These are phyloP conservation scores for Cetradonia linearis DNA, from an alignment of 495 filamentous ascomycete species.

Conservation along the genomic window DNA sequence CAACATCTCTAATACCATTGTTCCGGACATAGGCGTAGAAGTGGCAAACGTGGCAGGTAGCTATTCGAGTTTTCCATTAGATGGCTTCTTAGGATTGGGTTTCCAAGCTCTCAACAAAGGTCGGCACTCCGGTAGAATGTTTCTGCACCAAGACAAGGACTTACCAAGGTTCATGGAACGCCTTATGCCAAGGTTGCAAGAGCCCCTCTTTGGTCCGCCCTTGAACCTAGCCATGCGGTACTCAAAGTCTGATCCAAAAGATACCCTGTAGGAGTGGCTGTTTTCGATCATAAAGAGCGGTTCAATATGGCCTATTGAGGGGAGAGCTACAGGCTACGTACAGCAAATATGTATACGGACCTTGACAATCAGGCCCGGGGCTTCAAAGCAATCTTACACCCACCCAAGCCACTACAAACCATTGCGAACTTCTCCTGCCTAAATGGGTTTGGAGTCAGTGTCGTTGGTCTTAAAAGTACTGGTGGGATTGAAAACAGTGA, in stretches of 20 bases:
- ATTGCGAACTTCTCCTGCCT: conserved; percentile 20
- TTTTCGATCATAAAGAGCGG: no score
- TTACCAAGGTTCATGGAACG: not conserved
- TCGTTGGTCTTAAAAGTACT: not conserved
- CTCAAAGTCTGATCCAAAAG: no score
- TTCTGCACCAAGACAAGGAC: not conserved
- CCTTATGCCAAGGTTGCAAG: not conserved
- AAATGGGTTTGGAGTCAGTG: not conserved
- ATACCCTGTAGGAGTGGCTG: no score
- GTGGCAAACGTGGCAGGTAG: not conserved
- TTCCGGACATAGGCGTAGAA: not conserved
- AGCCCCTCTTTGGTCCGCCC: not conserved
- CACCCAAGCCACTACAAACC: conserved; percentile 16
- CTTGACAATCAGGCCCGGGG: no score
- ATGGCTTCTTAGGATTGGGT: not conserved
- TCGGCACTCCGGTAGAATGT: not conserved
- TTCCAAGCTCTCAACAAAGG: not conserved
- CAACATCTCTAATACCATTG: not conserved
- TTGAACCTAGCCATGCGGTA: no score
- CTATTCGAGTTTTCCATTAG: not conserved
- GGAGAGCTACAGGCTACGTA: no score
- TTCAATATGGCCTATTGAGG: no score
- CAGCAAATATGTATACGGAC: no score
- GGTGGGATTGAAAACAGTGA: not conserved
- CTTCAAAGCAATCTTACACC: conserved; percentile 21